Evolutionary conservation across 2,329 filamentous ascomycete genomes (phyloP), one percentile per base, ranked within the genome.

Genomic region (Lithohypha guttulata): DNA sequence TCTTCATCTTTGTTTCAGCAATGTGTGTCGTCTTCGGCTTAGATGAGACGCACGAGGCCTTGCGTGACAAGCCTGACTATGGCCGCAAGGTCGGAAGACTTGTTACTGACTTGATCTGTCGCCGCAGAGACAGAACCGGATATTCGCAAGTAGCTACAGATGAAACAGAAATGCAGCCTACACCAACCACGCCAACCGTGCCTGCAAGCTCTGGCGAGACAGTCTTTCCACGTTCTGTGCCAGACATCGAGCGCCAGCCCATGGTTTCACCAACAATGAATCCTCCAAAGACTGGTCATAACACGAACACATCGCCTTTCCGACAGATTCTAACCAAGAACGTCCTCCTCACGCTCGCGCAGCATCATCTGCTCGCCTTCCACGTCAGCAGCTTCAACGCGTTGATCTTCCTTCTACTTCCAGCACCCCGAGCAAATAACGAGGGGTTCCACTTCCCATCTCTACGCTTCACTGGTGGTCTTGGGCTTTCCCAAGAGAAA

Each of bases 301-400:
- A 13, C 8, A n/a, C 33, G n/a, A 7, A 13, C 6, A 58, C 60
- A 14, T 55, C 66, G 3, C 53, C 63, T 2, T 68, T 73, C 53
- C 56, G 60, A 19, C 60, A 68, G 30, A 70, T 74, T 25, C 72
- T 68, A 61, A 71, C 66, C 0, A 54, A 59, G 6, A 75, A 75
- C 43, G 66, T 75, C 18, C 51, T 74, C n/a, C 60, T 69, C 46
- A 73, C 69, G 0, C 56, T 85, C 2, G 53, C 81, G 33, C 71
- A 70, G 18, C 77, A 79, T 46, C 77, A 77, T 21, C 71, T 84
- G 34, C 76, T 83, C 50, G 77, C 81, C 46, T 76, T 84, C 52
- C 80, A 84, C 59, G 68, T 84, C 51, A 80, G 78, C 43, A 79
- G 81, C 19, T 87, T 85, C 64, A 81, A 83, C 54, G 73, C 79